Percentiles rank a stretch among this genome's conserved stretches.
Evolutionary conservation across 345 rosid species (phyloP).

Genomic region (Erodium maritimum): DNA sequence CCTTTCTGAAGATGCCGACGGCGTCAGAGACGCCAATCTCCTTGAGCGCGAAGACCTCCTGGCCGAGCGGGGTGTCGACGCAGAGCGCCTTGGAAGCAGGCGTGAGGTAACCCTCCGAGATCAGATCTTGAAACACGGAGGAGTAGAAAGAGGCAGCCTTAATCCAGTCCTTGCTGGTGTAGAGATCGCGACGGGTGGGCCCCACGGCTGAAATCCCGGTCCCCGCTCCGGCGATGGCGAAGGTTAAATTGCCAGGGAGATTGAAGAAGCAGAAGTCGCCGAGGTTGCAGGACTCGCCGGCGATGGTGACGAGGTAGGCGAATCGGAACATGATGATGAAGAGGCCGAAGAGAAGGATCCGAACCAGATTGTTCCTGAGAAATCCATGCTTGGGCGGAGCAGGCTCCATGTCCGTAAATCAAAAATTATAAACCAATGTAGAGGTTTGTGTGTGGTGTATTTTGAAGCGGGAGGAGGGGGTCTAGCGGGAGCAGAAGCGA

Average conservation of each 20-base stretch:
- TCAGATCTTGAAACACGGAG: conserved; percentile 69
- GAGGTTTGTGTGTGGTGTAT: no score
- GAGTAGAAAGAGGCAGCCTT: conserved; percentile 54
- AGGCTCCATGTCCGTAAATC: conserved; percentile 44
- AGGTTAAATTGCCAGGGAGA: conserved; percentile 48
- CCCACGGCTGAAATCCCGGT: conserved; percentile 25
- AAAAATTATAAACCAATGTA: conserved; percentile 8
- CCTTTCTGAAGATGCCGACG: conserved; percentile 62
- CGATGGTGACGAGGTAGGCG: conserved; percentile 65
- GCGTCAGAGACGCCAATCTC: conserved; percentile 67
- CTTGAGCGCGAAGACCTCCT: conserved; percentile 69
- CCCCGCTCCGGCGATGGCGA: conserved; percentile 26
- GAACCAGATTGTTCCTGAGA: conserved; percentile 52
- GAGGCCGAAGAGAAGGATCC: conserved; percentile 56
- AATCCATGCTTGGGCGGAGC: conserved; percentile 44
- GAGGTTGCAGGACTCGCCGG: conserved; percentile 79
- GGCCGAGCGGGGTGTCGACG: conserved; percentile 60
- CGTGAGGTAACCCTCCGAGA: conserved; percentile 60
- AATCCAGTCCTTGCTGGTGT: conserved; percentile 63
- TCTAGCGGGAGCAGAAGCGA: conserved; percentile 90
- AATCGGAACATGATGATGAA: conserved; percentile 62
- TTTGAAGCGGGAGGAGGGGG: not conserved
- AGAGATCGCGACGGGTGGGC: conserved; percentile 29
- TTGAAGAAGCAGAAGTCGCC: conserved; percentile 90
- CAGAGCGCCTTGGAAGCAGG: conserved; percentile 62